These are phyloP conservation scores for Trametes pubescens DNA, from an alignment of 1,284 basidiomycete species.

Conservation along the genomic window DNA sequence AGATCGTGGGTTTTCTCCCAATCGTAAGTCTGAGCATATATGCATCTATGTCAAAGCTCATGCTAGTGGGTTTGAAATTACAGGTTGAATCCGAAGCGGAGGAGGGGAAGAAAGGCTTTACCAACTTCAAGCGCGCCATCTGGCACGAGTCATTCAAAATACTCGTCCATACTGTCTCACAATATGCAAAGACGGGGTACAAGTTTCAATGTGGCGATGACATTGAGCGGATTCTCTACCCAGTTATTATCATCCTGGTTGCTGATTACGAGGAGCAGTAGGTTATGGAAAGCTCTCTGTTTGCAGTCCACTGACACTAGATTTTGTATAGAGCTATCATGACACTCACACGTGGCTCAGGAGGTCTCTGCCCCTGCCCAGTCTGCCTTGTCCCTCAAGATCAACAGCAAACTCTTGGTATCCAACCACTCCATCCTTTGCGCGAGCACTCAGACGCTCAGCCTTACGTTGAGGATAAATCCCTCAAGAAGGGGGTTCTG, in stretches of 20 bases:
- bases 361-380: conserved; percentile 27
- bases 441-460: background rate
- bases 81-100: conserved; percentile 28
- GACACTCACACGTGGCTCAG: conserved; percentile 28
- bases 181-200: conserved; percentile 33
- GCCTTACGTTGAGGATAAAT: conserved; percentile 42
- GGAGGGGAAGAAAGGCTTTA: conserved; percentile 30
- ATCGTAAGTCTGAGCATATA: conserved; percentile 28
- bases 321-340: conserved; percentile 23
- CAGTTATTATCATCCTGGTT: conserved; percentile 42
- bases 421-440: conserved; percentile 2
- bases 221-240: conserved; percentile 33
- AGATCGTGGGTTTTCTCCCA: conserved; percentile 46
- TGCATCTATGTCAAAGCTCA: no score
- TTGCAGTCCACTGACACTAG: background rate
- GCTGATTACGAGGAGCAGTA: conserved; percentile 45
- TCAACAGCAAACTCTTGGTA: conserved; percentile 9
- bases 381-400: conserved; percentile 30
- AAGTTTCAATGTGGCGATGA: conserved; percentile 37
- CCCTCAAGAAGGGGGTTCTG: no score
- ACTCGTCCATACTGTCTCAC: conserved; percentile 27
- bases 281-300: background rate
- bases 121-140: conserved; percentile 37
- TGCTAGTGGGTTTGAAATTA: no score
- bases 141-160: conserved; percentile 41